These are phyloP conservation scores for Boletus smithii DNA, from an alignment of 1,284 basidiomycete species.

Conservation along the genomic window DNA sequence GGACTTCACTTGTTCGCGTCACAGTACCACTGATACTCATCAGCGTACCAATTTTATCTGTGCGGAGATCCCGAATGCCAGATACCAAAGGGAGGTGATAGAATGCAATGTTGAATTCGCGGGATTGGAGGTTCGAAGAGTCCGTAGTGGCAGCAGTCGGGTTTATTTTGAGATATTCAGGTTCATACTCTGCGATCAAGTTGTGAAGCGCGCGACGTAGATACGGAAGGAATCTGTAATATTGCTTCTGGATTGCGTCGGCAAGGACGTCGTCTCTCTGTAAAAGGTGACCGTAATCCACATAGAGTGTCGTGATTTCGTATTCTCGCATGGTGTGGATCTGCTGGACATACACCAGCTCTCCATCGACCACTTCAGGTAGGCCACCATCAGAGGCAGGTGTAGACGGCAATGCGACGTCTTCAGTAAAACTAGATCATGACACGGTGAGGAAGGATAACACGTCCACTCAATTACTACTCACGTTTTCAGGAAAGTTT, in stretches of 20 bases:
- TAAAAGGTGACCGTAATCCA: conserved; percentile 91
- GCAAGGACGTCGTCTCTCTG: conserved; percentile 90
- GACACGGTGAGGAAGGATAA: conserved; percentile 5
- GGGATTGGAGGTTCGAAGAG: conserved; percentile 82
- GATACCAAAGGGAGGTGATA: conserved; percentile 93
- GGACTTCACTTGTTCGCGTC: conserved; percentile 95
- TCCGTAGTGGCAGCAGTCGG: conserved; percentile 73
- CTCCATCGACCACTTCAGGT: conserved; percentile 55
- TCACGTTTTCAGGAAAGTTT: conserved; percentile 86
- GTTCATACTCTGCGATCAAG: conserved; percentile 84
- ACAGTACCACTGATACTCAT: conserved; percentile 96
- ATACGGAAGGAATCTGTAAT: conserved; percentile 96
- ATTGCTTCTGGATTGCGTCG: conserved; percentile 89
- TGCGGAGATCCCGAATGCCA: conserved; percentile 93
- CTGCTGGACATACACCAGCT: conserved; percentile 85
- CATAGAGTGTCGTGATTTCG: conserved; percentile 91
- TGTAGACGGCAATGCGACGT: conserved; percentile 69
- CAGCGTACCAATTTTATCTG: conserved; percentile 89
- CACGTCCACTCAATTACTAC: conserved; percentile 30
- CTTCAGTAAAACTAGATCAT: conserved; percentile 71
- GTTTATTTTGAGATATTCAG: conserved; percentile 92
- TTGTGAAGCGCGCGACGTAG: conserved; percentile 88
- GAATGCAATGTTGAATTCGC: conserved; percentile 95
- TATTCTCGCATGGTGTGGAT: conserved; percentile 92
- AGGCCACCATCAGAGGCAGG: conserved; percentile 66